A percentile compares a stretch with the other conserved stretches of the same genome.
These are phyloP conservation scores for Trichoderma brevicompactum DNA, from an alignment of 2,329 filamentous ascomycete genomes.

Conservation along the genomic window DNA sequence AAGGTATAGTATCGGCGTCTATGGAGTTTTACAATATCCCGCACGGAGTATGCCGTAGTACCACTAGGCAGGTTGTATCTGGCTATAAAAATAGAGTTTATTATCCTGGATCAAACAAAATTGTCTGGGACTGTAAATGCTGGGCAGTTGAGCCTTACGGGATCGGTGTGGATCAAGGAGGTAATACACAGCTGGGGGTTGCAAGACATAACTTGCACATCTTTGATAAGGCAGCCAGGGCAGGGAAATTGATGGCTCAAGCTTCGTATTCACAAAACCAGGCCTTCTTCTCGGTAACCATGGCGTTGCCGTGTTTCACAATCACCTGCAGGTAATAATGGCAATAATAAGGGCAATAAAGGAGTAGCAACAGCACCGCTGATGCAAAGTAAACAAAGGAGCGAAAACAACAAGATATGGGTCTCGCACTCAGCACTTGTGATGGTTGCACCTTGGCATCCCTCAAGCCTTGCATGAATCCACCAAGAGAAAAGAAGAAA, in stretches of 20 bases:
- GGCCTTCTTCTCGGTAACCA: constrained; percentile 14
- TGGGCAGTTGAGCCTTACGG: constrained; percentile 8
- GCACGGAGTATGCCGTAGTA: neutral
- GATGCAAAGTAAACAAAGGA: constrained; percentile 22
- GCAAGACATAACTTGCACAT: constrained; percentile 24
- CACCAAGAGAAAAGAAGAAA: neutral
- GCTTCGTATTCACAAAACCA: constrained; percentile 20
- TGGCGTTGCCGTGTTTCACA: constrained; percentile 25
- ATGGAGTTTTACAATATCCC: neutral
- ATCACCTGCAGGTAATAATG: constrained; percentile 13
- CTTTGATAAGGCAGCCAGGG: constrained; percentile 21
- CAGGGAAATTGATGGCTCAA: constrained; percentile 27
- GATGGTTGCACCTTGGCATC: neutral
- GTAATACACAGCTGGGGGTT: constrained; percentile 8
- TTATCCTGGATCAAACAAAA: constrained; percentile 16
- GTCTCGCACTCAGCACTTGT: neutral
- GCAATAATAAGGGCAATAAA: constrained; percentile 8
- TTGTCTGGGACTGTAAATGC: constrained; percentile 6
- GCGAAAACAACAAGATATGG: constrained; percentile 18
- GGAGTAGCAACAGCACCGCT: neutral
- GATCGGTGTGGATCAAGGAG: constrained; percentile 18
- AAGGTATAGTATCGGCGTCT: neutral
- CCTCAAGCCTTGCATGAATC: constrained; percentile 19
- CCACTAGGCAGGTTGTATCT: neutral
- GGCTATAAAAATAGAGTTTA: constrained; percentile 15